Percentiles rank a stretch among this genome's conserved stretches.
Conservation (phyloP, 225 moss, liverwort and hornwort genomes). For the Physcomitrellopsis africana region DNA sequence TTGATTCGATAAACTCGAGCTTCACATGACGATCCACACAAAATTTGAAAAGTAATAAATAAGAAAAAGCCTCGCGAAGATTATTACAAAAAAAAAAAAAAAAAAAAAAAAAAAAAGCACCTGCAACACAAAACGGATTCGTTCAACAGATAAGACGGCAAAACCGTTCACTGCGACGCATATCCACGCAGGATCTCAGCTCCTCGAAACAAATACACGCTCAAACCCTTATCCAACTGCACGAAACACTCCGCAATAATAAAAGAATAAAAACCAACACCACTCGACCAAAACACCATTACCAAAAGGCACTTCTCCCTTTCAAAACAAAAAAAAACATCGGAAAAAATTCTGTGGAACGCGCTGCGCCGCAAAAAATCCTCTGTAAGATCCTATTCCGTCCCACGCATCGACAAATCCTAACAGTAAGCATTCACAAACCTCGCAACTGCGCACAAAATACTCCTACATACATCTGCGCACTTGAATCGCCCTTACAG, state of each 20-base stretch:
- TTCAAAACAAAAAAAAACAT: neutral
- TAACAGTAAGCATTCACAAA: slow-evolving; percentile 5
- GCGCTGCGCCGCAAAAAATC: neutral
- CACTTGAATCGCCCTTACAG: slow-evolving; percentile 23
- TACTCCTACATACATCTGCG: slow-evolving; percentile 10
- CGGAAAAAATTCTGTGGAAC: neutral
- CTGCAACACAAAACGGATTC: slow-evolving; percentile 37
- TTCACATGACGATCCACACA: slow-evolving; percentile 41
- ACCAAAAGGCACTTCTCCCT: neutral
- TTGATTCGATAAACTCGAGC: slow-evolving; percentile 22
- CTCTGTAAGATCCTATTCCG: slow-evolving; percentile 3
- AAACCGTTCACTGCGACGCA: slow-evolving; percentile 37
- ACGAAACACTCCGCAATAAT: slow-evolving; percentile 9
- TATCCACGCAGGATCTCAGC: slow-evolving; percentile 40
- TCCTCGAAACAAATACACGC: slow-evolving; percentile 25
- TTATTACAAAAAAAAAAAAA: too few species aligned
- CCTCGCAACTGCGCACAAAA: slow-evolving; percentile 13
- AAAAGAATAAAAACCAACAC: neutral
- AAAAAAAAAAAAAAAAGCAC: slow-evolving; percentile 13
- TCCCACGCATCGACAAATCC: slow-evolving; percentile 28
- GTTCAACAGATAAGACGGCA: slow-evolving; percentile 44
- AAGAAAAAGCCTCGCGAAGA: slow-evolving; percentile 3
- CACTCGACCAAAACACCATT: slow-evolving; percentile 11
- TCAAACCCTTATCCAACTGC: slow-evolving; percentile 24
- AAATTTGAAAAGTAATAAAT: slow-evolving; percentile 34